Evolutionary conservation across 345 rosid genomes (phyloP).

Genomic region (Garcia nutans): DNA sequence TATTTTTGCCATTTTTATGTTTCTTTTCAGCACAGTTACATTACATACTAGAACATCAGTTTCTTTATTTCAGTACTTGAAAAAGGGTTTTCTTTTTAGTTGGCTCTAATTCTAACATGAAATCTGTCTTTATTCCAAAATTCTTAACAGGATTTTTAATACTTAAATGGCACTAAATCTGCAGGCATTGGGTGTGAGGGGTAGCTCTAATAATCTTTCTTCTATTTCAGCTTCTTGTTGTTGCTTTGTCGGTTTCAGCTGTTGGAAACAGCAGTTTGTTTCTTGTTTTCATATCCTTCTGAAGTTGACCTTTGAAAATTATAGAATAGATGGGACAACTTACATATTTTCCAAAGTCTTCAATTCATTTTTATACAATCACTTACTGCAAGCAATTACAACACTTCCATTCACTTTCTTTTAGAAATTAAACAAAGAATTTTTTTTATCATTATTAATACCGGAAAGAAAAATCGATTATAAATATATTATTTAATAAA

Average conservation of each 20-base stretch:
- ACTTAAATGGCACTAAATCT: neutral
- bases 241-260: constrained; percentile 41
- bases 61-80: neutral
- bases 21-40: constrained; percentile 17
- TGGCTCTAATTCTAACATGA: neutral
- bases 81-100: too few species aligned
- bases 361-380: neutral
- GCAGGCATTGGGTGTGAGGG: neutral
- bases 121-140: neutral
- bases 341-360: constrained; percentile 6
- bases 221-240: constrained; percentile 18
- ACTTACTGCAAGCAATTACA: neutral
- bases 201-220: constrained; percentile 1
- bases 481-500: too few species aligned
- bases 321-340: constrained; percentile 33
- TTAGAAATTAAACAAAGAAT: neutral
- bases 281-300: constrained; percentile 22
- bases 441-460: too few species aligned
- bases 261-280: constrained; percentile 29
- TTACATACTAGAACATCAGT: constrained; percentile 14
- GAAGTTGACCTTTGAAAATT: constrained; percentile 35
- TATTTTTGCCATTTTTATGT: neutral
- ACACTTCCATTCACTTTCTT: neutral
- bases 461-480: too few species aligned
- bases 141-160: neutral